phyloP scores from a whole-genome alignment of 805 yeast genomes.

The Wickerhamomyces bovis region DNA sequence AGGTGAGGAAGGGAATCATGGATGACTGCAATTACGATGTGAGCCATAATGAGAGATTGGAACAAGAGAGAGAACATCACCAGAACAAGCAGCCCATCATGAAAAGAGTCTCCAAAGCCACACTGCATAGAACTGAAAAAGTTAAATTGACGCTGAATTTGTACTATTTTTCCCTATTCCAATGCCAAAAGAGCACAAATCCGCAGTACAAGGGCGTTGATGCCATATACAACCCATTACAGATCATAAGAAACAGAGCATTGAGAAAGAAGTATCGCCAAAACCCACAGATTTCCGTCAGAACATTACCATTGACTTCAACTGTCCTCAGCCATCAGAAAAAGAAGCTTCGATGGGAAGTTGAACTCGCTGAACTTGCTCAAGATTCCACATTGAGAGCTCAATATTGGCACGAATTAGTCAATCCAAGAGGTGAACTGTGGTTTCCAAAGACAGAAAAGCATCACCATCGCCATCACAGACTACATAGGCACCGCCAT shows the following conservation, averaged over 20 bases:
- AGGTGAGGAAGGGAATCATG: constrained; percentile 36
- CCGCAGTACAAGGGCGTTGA: constrained; percentile 40
- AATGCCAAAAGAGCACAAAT: constrained; percentile 12
- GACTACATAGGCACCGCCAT: constrained; percentile 1
- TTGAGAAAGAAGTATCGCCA: constrained; percentile 47
- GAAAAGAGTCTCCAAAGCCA: constrained; percentile 26
- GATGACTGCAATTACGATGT: constrained; percentile 36
- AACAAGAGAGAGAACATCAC: constrained; percentile 16
- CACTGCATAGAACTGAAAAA: constrained; percentile 42
- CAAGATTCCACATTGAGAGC: constrained; percentile 55
- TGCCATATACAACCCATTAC: constrained; percentile 76
- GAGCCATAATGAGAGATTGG: constrained; percentile 12
- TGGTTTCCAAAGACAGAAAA: constrained; percentile 40
- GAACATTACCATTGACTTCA: constrained; percentile 56
- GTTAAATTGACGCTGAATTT: constrained; percentile 35
- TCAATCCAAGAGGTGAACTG: constrained; percentile 36
- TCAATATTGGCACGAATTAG: constrained; percentile 48
- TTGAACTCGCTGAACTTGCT: constrained; percentile 52
- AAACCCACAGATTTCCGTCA: constrained; percentile 37
- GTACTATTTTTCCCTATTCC: constrained; percentile 20
- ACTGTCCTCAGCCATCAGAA: constrained; percentile 49
- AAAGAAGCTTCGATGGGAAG: constrained; percentile 54
- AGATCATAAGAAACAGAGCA: constrained; percentile 68
- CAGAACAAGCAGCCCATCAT: background rate
- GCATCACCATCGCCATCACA: constrained; percentile 9